Evolutionary conservation across 257 asterid species (phyloP).

Genomic region (Solanum pinnatisectum): DNA sequence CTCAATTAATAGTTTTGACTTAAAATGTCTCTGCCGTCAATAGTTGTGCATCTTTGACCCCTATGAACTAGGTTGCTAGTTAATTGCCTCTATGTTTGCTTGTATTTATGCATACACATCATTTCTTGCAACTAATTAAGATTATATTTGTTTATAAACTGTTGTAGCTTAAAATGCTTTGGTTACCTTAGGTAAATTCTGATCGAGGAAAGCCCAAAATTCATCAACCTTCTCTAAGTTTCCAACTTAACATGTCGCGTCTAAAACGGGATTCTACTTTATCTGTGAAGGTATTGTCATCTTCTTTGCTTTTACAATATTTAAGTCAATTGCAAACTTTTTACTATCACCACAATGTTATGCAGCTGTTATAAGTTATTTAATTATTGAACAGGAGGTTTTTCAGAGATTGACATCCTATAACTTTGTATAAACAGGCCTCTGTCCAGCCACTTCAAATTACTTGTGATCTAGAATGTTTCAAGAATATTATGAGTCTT

Average conservation of each 20-base stretch:
- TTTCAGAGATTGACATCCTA: background rate
- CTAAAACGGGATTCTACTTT: constrained; percentile 33
- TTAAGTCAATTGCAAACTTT: background rate
- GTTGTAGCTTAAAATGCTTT: background rate
- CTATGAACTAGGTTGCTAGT: background rate
- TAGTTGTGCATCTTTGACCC: background rate
- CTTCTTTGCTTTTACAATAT: background rate
- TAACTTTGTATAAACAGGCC: constrained; percentile 32
- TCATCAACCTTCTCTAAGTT: constrained; percentile 48
- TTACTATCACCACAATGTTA: background rate
- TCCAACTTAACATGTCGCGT: constrained; percentile 57
- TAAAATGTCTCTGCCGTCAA: background rate
- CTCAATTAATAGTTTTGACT: background rate
- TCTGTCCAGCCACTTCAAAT: constrained; percentile 48
- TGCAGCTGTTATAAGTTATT: background rate
- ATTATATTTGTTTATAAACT: background rate
- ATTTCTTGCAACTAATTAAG: background rate
- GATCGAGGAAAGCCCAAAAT: constrained; percentile 28
- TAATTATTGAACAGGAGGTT: background rate
- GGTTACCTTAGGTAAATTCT: constrained; percentile 26
- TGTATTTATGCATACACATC: background rate
- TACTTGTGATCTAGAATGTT: constrained; percentile 46
- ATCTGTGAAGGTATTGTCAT: constrained; percentile 55
- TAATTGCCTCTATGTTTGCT: background rate
- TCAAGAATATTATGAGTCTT: constrained; percentile 49